Evolutionary conservation across 225 moss, liverwort and hornwort genomes (phyloP).

Genomic region (Climacium dendroides): DNA sequence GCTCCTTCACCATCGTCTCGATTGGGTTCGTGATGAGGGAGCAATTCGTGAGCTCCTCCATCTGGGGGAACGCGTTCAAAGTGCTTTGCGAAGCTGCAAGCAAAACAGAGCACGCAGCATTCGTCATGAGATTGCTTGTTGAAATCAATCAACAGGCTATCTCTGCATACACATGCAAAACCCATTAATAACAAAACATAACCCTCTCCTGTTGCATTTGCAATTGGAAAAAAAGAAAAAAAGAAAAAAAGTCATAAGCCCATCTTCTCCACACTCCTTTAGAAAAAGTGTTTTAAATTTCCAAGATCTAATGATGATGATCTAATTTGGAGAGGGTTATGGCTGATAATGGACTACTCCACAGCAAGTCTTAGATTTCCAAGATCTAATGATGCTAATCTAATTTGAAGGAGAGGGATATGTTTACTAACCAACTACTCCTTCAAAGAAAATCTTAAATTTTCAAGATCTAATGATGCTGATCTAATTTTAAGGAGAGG

Average conservation of each 20-base stretch:
- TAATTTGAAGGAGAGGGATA: neutral
- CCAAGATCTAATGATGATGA: neutral
- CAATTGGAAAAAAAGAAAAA: neutral
- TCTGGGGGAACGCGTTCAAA: constrained; percentile 23
- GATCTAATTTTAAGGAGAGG: too few species aligned
- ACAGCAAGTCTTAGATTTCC: neutral
- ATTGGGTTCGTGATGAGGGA: constrained; percentile 14
- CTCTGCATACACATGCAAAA: neutral
- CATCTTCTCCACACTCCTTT: neutral
- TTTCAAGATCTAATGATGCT: too few species aligned
- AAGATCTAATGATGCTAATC: neutral
- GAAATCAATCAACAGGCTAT: neutral
- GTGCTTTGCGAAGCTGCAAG: constrained; percentile 25
- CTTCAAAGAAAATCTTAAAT: too few species aligned
- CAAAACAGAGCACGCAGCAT: neutral
- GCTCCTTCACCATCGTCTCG: constrained; percentile 12
- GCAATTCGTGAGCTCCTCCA: constrained; percentile 30
- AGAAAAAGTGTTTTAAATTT: neutral
- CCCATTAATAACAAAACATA: neutral
- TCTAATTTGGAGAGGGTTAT: neutral
- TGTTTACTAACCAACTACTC: too few species aligned
- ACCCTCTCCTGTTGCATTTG: neutral
- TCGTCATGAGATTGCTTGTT: neutral
- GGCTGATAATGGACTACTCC: neutral
- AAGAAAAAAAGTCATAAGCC: too few species aligned